phyloP scores from a whole-genome alignment of 1,284 basidiomycete genomes.

The Phlebopus sp. region DNA sequence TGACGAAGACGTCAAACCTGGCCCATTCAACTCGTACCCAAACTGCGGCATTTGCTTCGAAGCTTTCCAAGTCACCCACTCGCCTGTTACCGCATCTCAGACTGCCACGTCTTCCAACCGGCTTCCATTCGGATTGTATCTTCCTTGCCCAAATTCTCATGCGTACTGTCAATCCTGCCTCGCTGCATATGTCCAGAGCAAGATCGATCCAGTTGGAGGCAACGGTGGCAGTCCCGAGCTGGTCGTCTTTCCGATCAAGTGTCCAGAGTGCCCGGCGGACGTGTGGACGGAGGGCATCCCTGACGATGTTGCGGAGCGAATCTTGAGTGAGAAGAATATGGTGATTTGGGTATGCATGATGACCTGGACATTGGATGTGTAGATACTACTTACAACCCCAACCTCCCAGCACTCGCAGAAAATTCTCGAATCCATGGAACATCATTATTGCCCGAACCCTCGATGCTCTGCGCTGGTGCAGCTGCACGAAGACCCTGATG shows the following conservation, averaged over 20 bases:
- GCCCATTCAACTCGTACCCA: constrained; percentile 12
- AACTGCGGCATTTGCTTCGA: constrained; percentile 43
- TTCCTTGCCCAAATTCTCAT: constrained; percentile 38
- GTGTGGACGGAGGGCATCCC: constrained; percentile 36
- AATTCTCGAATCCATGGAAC: constrained; percentile 37
- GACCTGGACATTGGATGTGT: background rate
- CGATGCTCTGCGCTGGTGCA: constrained; percentile 38
- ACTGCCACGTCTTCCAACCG: constrained; percentile 36
- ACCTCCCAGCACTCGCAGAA: constrained; percentile 40
- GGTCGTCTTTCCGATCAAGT: constrained; percentile 39
- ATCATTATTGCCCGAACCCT: constrained; percentile 40
- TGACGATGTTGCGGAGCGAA: constrained; percentile 34
- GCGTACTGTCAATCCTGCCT: constrained; percentile 39
- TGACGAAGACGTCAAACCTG: background rate
- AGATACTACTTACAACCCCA: no score
- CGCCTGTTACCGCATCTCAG: constrained; percentile 33
- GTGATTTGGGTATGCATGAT: constrained; percentile 33
- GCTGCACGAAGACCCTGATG: constrained; percentile 34
- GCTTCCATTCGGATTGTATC: constrained; percentile 36
- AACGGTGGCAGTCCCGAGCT: constrained; percentile 27
- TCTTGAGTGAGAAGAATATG: constrained; percentile 35
- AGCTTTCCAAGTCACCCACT: constrained; percentile 34
- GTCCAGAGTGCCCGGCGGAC: constrained; percentile 36
- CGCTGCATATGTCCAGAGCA: constrained; percentile 34
- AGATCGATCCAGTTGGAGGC: constrained; percentile 36